Conservation (phyloP, 179 eudicot species). For the Sideroxylon spinosum region DNA sequence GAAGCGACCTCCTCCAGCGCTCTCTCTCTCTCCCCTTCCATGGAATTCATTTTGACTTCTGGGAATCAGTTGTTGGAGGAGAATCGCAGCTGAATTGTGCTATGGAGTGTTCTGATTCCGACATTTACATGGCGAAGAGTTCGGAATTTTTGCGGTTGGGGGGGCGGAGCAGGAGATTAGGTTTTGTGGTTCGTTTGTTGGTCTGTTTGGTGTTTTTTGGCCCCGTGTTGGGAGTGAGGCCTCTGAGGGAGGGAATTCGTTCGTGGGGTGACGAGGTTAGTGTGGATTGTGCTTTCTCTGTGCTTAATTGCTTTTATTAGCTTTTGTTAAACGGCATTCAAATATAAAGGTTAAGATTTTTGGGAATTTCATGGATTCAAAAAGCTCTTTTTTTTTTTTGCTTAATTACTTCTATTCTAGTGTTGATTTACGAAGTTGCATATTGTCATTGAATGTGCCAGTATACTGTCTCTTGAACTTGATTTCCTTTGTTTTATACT, state of each 20-base stretch:
- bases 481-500: not conserved
- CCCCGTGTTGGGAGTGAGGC: conserved; percentile 56
- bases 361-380: not conserved
- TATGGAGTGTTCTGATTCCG: conserved; percentile 22
- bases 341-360: not conserved
- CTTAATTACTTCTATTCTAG: not conserved
- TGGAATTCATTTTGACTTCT: conserved; percentile 25
- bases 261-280: conserved; percentile 97
- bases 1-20: conserved; percentile 34
- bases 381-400: not conserved
- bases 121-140: conserved; percentile 17
- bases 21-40: conserved; percentile 14
- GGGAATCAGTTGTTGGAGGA: conserved; percentile 18
- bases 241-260: conserved; percentile 59
- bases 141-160: conserved; percentile 19
- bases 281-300: not conserved
- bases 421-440: not conserved
- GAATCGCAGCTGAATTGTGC: conserved; percentile 13
- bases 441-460: not conserved
- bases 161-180: conserved; percentile 32
- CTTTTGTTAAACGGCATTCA: not conserved
- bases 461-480: too few relatives aligned
- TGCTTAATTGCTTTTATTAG: not conserved
- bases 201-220: conserved; percentile 25
- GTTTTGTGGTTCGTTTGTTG: conserved; percentile 33